These are phyloP conservation scores for Annulohypoxylon nitens DNA, from an alignment of 495 filamentous ascomycete genomes.

Conservation along the genomic window DNA sequence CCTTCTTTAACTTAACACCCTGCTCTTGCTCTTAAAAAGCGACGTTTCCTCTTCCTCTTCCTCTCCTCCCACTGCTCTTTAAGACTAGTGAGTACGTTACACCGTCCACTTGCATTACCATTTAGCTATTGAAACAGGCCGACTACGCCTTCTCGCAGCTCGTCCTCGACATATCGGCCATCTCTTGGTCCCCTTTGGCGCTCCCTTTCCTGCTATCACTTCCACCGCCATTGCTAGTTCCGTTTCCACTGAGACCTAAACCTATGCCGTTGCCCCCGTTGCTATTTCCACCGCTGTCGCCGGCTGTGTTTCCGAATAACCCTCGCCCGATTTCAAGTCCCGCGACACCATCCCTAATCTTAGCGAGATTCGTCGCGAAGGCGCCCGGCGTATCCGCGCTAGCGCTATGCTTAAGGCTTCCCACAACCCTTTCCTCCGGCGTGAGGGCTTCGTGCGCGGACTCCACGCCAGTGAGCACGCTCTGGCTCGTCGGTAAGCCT, in stretches of 20 bases:
- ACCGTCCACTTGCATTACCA: background rate
- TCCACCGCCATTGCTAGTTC: background rate
- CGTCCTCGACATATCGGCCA: constrained; percentile 48
- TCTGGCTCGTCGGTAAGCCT: constrained; percentile 53
- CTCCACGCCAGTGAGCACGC: constrained; percentile 59
- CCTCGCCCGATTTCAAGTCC: constrained; percentile 58
- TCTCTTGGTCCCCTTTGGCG: constrained; percentile 44
- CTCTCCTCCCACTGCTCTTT: background rate
- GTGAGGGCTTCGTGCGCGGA: constrained; percentile 57
- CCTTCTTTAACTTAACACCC: background rate
- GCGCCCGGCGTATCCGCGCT: constrained; percentile 57
- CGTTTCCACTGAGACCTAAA: background rate
- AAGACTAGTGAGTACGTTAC: background rate
- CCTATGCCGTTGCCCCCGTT: background rate
- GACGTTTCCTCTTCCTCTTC: too few relatives aligned
- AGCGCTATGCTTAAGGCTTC: constrained; percentile 55
- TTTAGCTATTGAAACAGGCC: background rate
- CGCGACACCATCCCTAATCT: constrained; percentile 62
- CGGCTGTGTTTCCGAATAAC: constrained; percentile 38
- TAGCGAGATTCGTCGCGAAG: constrained; percentile 53
- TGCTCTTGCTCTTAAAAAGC: background rate
- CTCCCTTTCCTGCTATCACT: background rate
- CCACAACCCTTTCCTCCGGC: constrained; percentile 45
- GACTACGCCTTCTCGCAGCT: constrained; percentile 28
- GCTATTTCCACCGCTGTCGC: background rate